These are phyloP conservation scores for Abrus pulchellus DNA, from an alignment of 306 rosid genomes.

Conservation along the genomic window DNA sequence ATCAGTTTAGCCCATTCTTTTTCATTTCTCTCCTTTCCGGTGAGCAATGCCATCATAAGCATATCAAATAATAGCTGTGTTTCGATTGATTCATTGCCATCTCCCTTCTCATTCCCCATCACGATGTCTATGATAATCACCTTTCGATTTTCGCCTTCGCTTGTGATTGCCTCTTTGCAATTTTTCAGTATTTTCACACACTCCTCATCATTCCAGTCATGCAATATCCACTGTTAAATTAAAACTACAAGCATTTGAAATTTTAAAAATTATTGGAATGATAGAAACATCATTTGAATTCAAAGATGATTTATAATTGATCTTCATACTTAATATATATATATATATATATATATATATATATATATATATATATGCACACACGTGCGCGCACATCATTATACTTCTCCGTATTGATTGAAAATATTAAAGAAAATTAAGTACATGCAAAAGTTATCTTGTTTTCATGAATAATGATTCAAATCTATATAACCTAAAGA, in stretches of 20 bases:
- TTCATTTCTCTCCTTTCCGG: constrained; percentile 49
- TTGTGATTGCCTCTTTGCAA: constrained; percentile 59
- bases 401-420: too few species aligned
- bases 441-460: too few species aligned
- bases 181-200: constrained; percentile 57
- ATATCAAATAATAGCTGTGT: constrained; percentile 46
- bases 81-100: constrained; percentile 37
- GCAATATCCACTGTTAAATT: not conserved
- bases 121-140: constrained; percentile 63
- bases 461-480: not conserved
- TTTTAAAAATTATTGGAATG: too few species aligned
- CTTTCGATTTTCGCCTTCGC: constrained; percentile 36
- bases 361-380: too few species aligned
- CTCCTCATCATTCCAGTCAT: constrained; percentile 46
- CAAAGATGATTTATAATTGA: too few species aligned
- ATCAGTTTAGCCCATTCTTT: constrained; percentile 52
- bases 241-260: too few species aligned
- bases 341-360: too few species aligned
- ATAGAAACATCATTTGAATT: too few species aligned
- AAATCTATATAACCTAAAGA: not conserved
- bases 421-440: too few species aligned
- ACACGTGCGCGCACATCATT: too few species aligned
- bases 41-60: constrained; percentile 41
- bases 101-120: constrained; percentile 41
- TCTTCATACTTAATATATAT: too few species aligned